Evolutionary conservation across 2,329 filamentous ascomycete genomes (phyloP).

Genomic region (Ophiostoma ulmi): DNA sequence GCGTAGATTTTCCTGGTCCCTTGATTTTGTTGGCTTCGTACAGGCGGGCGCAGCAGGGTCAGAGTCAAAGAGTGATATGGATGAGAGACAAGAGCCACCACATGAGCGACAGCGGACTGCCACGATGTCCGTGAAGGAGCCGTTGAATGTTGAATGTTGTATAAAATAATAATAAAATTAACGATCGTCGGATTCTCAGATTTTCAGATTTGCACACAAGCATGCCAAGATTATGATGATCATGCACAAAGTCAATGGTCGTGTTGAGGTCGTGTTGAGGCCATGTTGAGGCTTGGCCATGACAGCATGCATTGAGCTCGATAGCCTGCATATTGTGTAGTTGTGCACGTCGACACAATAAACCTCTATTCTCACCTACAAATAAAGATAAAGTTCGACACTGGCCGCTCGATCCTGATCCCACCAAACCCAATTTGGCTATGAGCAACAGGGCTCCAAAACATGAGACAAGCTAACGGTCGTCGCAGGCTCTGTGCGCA

Average conservation of each 20-base stretch:
- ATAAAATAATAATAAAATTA: too few relatives aligned
- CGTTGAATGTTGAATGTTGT: too few relatives aligned
- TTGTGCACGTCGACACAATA: not conserved
- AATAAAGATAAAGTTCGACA: not conserved
- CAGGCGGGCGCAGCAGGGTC: not conserved
- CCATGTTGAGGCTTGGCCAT: not conserved
- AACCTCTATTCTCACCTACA: not conserved
- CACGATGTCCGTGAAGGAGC: not conserved
- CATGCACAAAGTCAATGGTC: not conserved
- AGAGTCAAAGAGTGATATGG: not conserved
- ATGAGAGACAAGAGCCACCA: not conserved
- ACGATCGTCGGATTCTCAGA: not conserved
- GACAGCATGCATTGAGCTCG: not conserved
- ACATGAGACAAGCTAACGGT: conserved; percentile 14
- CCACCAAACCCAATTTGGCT: not conserved
- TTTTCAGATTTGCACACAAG: not conserved
- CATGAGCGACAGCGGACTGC: not conserved
- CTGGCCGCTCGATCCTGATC: not conserved
- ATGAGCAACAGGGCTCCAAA: not conserved
- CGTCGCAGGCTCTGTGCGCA: conserved; percentile 6
- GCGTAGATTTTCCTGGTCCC: not conserved
- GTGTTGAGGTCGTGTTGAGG: too few relatives aligned
- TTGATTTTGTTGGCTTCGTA: not conserved
- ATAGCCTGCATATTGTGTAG: not conserved
- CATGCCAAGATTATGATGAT: not conserved